Percentiles rank a stretch among this genome's conserved stretches.
These are phyloP conservation scores for Xylaria sp. DNA, from an alignment of 2,329 filamentous ascomycete genomes.

Conservation along the genomic window DNA sequence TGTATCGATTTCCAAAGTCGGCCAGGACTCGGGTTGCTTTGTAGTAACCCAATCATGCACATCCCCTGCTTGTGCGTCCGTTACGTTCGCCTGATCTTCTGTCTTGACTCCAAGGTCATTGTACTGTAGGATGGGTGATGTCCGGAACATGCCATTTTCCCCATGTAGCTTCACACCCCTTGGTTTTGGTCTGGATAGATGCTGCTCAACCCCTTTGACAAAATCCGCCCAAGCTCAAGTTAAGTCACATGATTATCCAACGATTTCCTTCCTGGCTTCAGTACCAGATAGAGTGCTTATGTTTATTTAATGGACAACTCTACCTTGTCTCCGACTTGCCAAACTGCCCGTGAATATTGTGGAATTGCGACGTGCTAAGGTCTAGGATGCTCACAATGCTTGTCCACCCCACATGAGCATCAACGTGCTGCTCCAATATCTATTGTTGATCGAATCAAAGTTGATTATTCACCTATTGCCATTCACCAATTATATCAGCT, in stretches of 20 bases:
- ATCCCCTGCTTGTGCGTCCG: conserved; percentile 16
- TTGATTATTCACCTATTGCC: conserved; percentile 14
- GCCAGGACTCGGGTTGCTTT: not conserved
- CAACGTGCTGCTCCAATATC: not conserved
- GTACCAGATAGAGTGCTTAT: not conserved
- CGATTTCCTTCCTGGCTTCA: not conserved
- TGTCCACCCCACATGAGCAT: conserved; percentile 22
- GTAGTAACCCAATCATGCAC: conserved; percentile 11
- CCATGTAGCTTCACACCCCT: not conserved
- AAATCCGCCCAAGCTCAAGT: not conserved
- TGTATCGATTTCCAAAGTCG: not conserved
- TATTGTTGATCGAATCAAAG: conserved; percentile 10
- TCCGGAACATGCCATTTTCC: not conserved
- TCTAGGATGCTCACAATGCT: conserved; percentile 13
- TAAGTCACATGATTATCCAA: conserved; percentile 23
- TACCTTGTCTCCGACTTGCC: conserved; percentile 4
- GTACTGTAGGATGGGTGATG: not conserved
- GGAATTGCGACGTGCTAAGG: conserved; percentile 10
- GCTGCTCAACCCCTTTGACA: not conserved
- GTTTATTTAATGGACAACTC: not conserved
- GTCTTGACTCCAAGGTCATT: not conserved
- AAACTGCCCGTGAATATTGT: conserved; percentile 22
- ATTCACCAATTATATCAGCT: conserved; percentile 30
- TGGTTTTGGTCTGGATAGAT: not conserved
- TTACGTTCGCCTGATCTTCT: conserved; percentile 11